phyloP scores from a whole-genome alignment of 257 asterid genomes.

The Solanum commersonii region DNA sequence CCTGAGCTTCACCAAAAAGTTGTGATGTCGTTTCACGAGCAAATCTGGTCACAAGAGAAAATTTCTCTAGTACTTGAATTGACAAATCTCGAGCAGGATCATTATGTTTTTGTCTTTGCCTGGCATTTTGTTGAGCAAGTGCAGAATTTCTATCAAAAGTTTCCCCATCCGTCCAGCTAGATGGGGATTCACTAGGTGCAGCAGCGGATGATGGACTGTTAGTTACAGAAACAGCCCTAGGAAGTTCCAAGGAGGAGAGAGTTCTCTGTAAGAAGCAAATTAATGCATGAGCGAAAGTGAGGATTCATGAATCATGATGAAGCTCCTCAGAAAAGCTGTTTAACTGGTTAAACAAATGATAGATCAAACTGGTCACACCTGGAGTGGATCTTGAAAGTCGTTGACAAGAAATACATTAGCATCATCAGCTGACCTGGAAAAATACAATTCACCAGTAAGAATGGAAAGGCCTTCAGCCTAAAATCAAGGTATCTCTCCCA shows the following conservation, averaged over 20 bases:
- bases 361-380: constrained; percentile 35
- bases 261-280: constrained; percentile 49
- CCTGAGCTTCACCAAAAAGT: constrained; percentile 64
- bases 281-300: neutral
- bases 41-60: constrained; percentile 92
- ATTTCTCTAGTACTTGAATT: constrained; percentile 87
- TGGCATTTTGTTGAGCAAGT: constrained; percentile 43
- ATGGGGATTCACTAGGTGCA: constrained; percentile 31
- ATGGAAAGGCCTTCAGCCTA: neutral
- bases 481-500: neutral
- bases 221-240: constrained; percentile 60
- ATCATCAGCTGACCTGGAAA: constrained; percentile 89
- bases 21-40: constrained; percentile 99
- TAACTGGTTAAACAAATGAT: neutral
- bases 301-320: neutral
- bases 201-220: constrained; percentile 37
- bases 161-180: constrained; percentile 21
- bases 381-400: constrained; percentile 88
- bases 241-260: constrained; percentile 89
- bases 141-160: constrained; percentile 30
- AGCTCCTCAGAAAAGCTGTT: neutral
- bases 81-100: constrained; percentile 87
- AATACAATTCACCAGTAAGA: neutral
- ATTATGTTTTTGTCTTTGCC: constrained; percentile 50
- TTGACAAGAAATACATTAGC: constrained; percentile 94